A percentile compares a stretch with the other conserved stretches of the same genome.
Conservation (phyloP, 2,329 filamentous ascomycete genomes). For the Exserohilum turcica region DNA sequence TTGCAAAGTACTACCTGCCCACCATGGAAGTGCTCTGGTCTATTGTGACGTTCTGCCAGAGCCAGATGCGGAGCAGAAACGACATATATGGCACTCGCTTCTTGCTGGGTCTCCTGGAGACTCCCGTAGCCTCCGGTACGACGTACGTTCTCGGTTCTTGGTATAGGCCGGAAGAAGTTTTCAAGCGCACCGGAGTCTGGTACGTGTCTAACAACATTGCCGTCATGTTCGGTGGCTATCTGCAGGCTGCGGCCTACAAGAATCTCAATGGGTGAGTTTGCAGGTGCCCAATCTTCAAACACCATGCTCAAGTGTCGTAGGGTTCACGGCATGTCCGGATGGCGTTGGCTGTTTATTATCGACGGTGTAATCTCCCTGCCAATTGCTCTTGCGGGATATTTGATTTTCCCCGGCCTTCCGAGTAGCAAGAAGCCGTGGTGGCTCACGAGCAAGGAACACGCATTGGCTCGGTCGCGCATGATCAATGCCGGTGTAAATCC, state of each 20-base stretch:
- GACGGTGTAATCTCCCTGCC: slow-evolving; percentile 63
- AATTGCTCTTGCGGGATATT: slow-evolving; percentile 59
- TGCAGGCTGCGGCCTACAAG: slow-evolving; percentile 61
- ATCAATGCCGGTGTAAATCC: slow-evolving; percentile 39
- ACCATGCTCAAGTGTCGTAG: slow-evolving; percentile 7
- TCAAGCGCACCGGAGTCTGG: slow-evolving; percentile 62
- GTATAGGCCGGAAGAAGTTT: slow-evolving; percentile 54
- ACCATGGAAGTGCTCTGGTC: slow-evolving; percentile 51
- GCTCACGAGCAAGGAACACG: slow-evolving; percentile 47
- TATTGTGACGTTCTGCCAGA: slow-evolving; percentile 48
- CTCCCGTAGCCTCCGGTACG: slow-evolving; percentile 45
- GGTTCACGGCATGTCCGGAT: slow-evolving; percentile 55
- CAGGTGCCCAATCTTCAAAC: no score
- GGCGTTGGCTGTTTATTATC: slow-evolving; percentile 62
- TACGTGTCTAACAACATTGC: slow-evolving; percentile 60
- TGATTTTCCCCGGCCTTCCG: slow-evolving; percentile 60
- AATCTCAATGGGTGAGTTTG: slow-evolving; percentile 53
- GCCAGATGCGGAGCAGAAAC: slow-evolving; percentile 45
- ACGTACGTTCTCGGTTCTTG: slow-evolving; percentile 48
- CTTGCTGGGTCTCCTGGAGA: slow-evolving; percentile 45
- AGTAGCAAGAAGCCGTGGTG: slow-evolving; percentile 58
- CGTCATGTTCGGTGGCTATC: slow-evolving; percentile 63
- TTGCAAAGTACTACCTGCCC: slow-evolving; percentile 47
- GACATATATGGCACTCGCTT: slow-evolving; percentile 51
- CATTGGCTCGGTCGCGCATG: slow-evolving; percentile 39